A percentile compares a stretch with the other conserved stretches of the same genome.
Conservation (phyloP, 1,139 yeast species). For the Saccharomycopsis phalli region DNA sequence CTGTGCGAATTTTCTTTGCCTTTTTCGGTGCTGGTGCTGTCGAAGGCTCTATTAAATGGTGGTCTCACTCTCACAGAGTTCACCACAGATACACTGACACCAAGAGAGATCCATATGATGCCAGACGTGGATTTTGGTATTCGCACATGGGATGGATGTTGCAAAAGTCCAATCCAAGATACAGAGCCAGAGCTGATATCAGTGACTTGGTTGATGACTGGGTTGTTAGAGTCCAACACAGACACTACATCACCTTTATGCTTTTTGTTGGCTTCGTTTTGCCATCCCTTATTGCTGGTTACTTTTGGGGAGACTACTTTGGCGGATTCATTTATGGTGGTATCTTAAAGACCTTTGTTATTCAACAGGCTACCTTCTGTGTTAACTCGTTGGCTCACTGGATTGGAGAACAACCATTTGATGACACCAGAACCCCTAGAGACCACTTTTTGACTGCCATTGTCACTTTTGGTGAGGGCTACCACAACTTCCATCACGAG, state of each 20-base stretch:
- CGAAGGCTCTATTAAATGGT: conserved; percentile 97
- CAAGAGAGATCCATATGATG: conserved; percentile 93
- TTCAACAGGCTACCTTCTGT: conserved; percentile 98
- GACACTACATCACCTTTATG: conserved; percentile 73
- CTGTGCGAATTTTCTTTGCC: conserved; percentile 66
- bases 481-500: conserved; percentile 99
- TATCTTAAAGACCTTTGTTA: conserved; percentile 67
- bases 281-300: conserved; percentile 73
- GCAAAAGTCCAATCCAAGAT: conserved; percentile 84
- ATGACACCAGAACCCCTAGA: conserved; percentile 95
- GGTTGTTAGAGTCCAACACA: conserved; percentile 87
- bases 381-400: conserved; percentile 97
- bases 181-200: conserved; percentile 93
- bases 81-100: conserved; percentile 98
- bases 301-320: conserved; percentile 78
- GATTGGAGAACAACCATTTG: conserved; percentile 97
- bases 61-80: conserved; percentile 96
- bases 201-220: conserved; percentile 86
- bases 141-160: conserved; percentile 99
- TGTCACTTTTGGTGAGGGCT: conserved; percentile 97
- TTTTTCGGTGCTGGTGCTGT: conserved; percentile 91
- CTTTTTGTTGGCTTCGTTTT: conserved; percentile 55
- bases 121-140: conserved; percentile 91
- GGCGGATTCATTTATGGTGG: conserved; percentile 96
- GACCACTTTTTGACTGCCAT: conserved; percentile 92